Evolutionary conservation across 495 filamentous ascomycete species (phyloP).

Genomic region (Jackrogersella minutella): DNA sequence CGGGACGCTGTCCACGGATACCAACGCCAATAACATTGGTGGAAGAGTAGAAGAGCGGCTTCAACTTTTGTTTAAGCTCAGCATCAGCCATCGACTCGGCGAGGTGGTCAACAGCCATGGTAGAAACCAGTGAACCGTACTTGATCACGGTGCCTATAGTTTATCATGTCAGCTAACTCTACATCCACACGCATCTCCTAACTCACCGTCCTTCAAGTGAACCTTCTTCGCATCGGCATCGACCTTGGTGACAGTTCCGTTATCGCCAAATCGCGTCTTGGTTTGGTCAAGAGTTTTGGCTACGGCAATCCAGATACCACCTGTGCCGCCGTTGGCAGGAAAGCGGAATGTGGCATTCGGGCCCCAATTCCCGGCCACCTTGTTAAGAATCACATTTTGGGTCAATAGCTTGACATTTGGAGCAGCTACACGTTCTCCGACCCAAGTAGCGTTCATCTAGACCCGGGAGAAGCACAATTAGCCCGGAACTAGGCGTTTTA

Average conservation of each 20-base stretch:
- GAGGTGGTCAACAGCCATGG: conserved; percentile 94
- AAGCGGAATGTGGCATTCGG: conserved; percentile 99
- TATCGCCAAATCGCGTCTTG: conserved; percentile 87
- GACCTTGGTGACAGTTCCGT: conserved; percentile 83
- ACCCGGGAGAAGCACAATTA: too few relatives aligned
- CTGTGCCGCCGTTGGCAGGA: conserved; percentile 92
- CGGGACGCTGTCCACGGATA: conserved; percentile 89
- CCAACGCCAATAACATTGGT: conserved; percentile 98
- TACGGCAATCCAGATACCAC: conserved; percentile 98
- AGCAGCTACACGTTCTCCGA: conserved; percentile 97
- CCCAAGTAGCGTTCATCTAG: conserved; percentile 99
- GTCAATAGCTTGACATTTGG: conserved; percentile 96
- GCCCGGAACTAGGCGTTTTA: too few relatives aligned
- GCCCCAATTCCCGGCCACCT: conserved; percentile 97
- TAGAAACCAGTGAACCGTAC: conserved; percentile 91
- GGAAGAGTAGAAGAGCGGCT: conserved; percentile 96
- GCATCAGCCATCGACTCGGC: conserved; percentile 87
- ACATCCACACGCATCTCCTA: too few relatives aligned
- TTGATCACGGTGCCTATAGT: conserved; percentile 90
- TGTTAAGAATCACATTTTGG: conserved; percentile 93
- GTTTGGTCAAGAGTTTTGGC: conserved; percentile 90
- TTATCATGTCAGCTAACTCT: too few relatives aligned
- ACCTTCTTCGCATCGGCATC: conserved; percentile 85
- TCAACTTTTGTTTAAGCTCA: conserved; percentile 85
- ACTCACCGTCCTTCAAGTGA: conserved; percentile 80